Conservation (phyloP, 352 stramenopile genomes). For the Phytophthora cactorum region DNA sequence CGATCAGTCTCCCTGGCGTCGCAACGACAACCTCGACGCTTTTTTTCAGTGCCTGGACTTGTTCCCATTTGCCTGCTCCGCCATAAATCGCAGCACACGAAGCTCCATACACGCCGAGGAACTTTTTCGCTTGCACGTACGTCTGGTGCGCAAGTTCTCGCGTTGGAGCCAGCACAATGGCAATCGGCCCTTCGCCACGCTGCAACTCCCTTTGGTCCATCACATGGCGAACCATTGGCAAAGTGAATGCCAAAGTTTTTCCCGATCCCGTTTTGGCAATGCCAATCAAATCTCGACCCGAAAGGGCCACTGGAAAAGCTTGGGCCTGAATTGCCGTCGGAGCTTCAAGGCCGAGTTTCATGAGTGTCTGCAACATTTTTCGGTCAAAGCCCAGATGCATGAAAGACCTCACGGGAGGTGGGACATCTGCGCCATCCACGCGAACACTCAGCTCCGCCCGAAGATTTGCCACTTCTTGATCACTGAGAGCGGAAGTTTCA, state of each 20-base stretch:
- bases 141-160: slow-evolving; percentile 88
- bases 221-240: slow-evolving; percentile 93
- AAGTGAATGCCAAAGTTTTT: slow-evolving; percentile 97
- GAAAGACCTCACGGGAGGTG: slow-evolving; percentile 78
- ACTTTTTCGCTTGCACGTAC: slow-evolving; percentile 85
- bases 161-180: slow-evolving; percentile 80
- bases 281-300: slow-evolving; percentile 78
- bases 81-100: slow-evolving; percentile 83
- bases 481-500: slow-evolving; percentile 45
- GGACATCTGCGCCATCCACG: slow-evolving; percentile 56
- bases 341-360: slow-evolving; percentile 75
- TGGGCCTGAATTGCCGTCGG: slow-evolving; percentile 86
- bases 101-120: slow-evolving; percentile 67
- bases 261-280: slow-evolving; percentile 97
- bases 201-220: slow-evolving; percentile 87
- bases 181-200: slow-evolving; percentile 81
- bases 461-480: slow-evolving; percentile 46
- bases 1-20: slow-evolving; percentile 82
- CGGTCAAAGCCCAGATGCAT: slow-evolving; percentile 73
- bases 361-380: slow-evolving; percentile 70
- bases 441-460: slow-evolving; percentile 55
- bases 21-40: slow-evolving; percentile 82
- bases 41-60: slow-evolving; percentile 77
- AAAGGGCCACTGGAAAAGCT: slow-evolving; percentile 83
- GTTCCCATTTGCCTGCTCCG: slow-evolving; percentile 85